phyloP scores from a whole-genome alignment of 2,329 filamentous ascomycete species.

The Fusarium sp. region DNA sequence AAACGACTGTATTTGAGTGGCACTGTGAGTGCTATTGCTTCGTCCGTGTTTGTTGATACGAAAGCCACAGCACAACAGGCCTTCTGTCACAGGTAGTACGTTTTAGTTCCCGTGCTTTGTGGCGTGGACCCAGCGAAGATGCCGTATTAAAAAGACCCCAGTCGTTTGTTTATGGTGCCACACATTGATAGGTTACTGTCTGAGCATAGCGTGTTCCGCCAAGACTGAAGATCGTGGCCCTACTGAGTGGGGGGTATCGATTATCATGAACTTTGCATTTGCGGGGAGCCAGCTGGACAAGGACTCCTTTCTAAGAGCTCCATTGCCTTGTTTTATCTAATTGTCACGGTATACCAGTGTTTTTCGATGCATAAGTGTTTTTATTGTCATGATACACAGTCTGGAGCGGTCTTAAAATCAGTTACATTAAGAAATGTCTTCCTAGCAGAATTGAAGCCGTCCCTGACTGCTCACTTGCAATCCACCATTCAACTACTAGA shows the following conservation, averaged over 20 bases:
- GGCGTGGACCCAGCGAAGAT: too few species aligned
- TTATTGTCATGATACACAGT: background rate
- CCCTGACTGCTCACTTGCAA: background rate
- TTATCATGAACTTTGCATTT: too few species aligned
- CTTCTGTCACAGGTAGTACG: too few species aligned
- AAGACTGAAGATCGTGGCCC: too few species aligned
- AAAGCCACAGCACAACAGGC: too few species aligned
- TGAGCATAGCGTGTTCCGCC: too few species aligned
- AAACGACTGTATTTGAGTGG: background rate
- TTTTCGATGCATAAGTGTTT: background rate
- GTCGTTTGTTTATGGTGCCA: too few species aligned
- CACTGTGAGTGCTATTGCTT: background rate
- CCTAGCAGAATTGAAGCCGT: background rate
- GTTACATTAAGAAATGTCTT: background rate
- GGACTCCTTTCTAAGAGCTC: background rate
- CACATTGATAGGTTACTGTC: too few species aligned
- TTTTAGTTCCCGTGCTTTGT: too few species aligned
- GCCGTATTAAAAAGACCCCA: too few species aligned
- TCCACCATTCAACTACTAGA: background rate
- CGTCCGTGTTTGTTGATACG: fast-evolving
- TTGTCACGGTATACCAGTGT: background rate
- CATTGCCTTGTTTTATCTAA: background rate
- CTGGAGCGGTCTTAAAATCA: background rate
- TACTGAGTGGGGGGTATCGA: too few species aligned
- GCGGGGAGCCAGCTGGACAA: background rate